Conservation (phyloP, 139 green algal species). For the Tetradesmus obliquus region DNA sequence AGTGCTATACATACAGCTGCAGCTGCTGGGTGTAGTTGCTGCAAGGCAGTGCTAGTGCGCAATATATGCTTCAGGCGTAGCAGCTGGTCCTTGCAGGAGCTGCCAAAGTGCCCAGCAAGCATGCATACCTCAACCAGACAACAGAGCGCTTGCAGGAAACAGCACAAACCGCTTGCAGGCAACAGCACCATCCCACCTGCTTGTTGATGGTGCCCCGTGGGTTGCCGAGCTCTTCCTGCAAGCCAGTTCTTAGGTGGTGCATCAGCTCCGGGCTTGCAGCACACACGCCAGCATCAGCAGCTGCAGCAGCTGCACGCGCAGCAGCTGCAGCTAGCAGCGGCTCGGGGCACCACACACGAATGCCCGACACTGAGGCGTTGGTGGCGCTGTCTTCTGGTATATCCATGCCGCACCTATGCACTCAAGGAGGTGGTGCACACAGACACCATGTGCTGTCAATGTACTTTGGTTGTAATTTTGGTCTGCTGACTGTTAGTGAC, state of each 20-base stretch:
- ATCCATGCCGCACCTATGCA: conserved; percentile 1
- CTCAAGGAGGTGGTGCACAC: neutral
- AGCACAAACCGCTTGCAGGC: neutral
- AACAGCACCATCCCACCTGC: neutral
- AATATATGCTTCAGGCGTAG: too few relatives aligned
- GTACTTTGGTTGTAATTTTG: neutral
- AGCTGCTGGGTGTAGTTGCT: neutral
- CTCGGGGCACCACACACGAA: conserved; percentile 19
- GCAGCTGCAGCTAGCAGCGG: conserved; percentile 8
- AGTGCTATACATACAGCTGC: neutral
- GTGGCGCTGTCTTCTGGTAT: conserved; percentile 7
- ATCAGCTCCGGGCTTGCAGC: neutral
- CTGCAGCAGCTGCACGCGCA: neutral
- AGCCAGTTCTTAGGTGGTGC: neutral
- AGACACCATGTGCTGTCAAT: neutral
- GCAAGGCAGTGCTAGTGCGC: too few relatives aligned
- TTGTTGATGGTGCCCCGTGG: neutral
- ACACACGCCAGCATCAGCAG: neutral
- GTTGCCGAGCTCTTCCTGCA: neutral
- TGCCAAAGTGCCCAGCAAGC: neutral
- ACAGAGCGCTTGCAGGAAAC: neutral
- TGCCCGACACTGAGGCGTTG: conserved; percentile 28
- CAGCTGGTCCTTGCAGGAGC: neutral
- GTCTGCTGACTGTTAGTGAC: neutral
- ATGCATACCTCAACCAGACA: neutral